Base-by-base conservation (phyloP, 176 grass and related monocot species). In the Oryza punctata region DNA sequence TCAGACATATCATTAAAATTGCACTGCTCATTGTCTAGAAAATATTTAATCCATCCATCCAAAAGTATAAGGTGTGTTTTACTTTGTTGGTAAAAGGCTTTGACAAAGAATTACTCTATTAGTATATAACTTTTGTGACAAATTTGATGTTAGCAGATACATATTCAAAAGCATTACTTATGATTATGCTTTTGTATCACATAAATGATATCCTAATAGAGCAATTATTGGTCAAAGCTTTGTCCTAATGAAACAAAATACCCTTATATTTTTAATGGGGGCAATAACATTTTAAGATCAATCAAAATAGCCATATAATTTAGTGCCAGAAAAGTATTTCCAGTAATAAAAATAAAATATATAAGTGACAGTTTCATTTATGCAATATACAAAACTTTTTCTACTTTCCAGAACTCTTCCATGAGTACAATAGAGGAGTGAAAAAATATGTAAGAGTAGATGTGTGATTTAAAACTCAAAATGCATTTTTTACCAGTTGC, bases 1-100 rank as follows among this genome's bases (percentile, higher is more conserved):
- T 86, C 50, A 82, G 84, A 68, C 26, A 78, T 67, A 78, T 8
- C 50, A 80, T 69, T 46, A 67, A 12, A 16, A 74, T 84, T 75
- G 37, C 40, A 76, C 47, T 61, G 35, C 33, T 28, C 21, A 78
- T 60, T 40, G 47, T 30, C 14, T 54, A 86, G 63, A 86, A 27
- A 83, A 49, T 75, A 68, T 67, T 43, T 76, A 10, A 7, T 41
- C 8, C 9, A 10, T 41, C 38, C 9, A 10, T 41, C 7, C 40
- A 41, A 41, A 41, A 10, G 8, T 41, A 41, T 41, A 41, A 41
- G 40, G 40, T 41, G 40, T 41, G 7, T 41, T 41, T 2, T 41
- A 41, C 40, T 41, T 41, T 41, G 40, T 41, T 41, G 11, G 40
- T 1, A 2, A 41, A 41, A 41, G 40, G 40, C 40, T 41, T 41